phyloP scores from a whole-genome alignment of 2,329 filamentous ascomycete species.

The Neophaeococcomyces mojaviensis region DNA sequence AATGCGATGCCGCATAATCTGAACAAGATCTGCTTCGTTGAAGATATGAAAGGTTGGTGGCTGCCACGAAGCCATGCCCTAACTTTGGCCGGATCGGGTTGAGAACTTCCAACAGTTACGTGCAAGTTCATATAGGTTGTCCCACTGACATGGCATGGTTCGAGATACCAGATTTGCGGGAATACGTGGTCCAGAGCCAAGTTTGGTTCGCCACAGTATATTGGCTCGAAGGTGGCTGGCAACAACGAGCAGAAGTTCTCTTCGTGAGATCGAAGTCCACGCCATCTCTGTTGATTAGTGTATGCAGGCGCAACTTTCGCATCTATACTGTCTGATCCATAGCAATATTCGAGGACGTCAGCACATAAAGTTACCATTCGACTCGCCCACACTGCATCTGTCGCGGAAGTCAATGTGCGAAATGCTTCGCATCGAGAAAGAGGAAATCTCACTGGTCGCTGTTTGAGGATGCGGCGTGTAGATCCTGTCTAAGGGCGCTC shows the following conservation, averaged over 20 bases:
- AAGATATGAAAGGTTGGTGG: slow-evolving; percentile 16
- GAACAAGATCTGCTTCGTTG: slow-evolving; percentile 37
- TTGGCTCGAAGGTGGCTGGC: slow-evolving; percentile 48
- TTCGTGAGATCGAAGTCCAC: slow-evolving; percentile 16
- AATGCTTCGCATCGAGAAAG: slow-evolving; percentile 33
- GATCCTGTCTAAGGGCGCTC: slow-evolving; percentile 44
- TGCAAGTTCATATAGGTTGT: slow-evolving; percentile 54
- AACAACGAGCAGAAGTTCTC: slow-evolving; percentile 32
- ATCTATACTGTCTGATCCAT: slow-evolving; percentile 27
- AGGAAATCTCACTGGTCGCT: slow-evolving; percentile 31
- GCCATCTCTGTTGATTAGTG: slow-evolving; percentile 12
- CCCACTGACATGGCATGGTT: slow-evolving; percentile 52
- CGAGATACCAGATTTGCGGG: slow-evolving; percentile 52
- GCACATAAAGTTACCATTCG: slow-evolving; percentile 55
- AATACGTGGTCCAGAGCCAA: slow-evolving; percentile 38
- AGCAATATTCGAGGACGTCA: slow-evolving; percentile 57
- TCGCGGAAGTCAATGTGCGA: slow-evolving; percentile 28
- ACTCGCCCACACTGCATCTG: slow-evolving; percentile 39
- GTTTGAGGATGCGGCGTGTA: slow-evolving; percentile 39
- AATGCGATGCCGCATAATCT: slow-evolving; percentile 52
- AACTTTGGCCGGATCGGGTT: slow-evolving; percentile 48
- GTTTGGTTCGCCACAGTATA: slow-evolving; percentile 40
- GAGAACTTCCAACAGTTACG: slow-evolving; percentile 48
- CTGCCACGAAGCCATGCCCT: slow-evolving; percentile 28
- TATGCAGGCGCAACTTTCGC: slow-evolving; percentile 10